Base-by-base conservation (phyloP, 805 yeast species). In the Pichia eremophila region DNA sequence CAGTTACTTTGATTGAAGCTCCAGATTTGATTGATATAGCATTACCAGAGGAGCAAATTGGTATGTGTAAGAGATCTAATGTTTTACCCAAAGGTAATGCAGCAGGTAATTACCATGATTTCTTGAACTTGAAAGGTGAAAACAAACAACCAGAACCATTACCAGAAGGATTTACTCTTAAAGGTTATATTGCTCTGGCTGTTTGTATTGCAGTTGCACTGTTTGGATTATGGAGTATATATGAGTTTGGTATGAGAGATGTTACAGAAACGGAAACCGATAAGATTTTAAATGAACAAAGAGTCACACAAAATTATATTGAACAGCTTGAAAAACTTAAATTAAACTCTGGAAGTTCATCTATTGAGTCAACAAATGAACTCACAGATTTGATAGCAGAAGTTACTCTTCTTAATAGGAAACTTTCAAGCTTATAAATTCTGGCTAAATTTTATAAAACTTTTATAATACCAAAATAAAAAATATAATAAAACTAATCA, bases 1-100 rank as follows among this genome's bases (percentile, higher is more conserved):
- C 90, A 8, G 70, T 83, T 45, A 77, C 78, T 2, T 74, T 85
- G 36, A 70, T 85, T 39, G 95, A 85, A 63, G 85, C 84, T 31
- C 91, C 93, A 19, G 57, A 69, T 45, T 27, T 39, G 18, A 29
- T 47, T 25, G 68, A 69, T 35, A 60, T 83, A 34, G 74, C 75
- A 55, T 58, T 81, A 5, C 76, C 78, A 10, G 64, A 64, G 0
- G 73, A 77, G 40, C 83, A 75, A 58, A 60, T 70, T 31, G 67
- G 70, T 15, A 70, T 70, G 5, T 83, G 93, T 61, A 52, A 58
- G 5, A 65, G 62, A 3, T 72, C 73, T 18, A 67, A 70, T 42
- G 67, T 79, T 15, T 68, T 78, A 28, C 62, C 61, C 36, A 56
- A 54, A 39, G 91, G 91, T 44, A 83, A 84, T 63, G 90, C 95